phyloP scores from a whole-genome alignment of 495 filamentous ascomycete genomes.

The Lophiotrema nucula region DNA sequence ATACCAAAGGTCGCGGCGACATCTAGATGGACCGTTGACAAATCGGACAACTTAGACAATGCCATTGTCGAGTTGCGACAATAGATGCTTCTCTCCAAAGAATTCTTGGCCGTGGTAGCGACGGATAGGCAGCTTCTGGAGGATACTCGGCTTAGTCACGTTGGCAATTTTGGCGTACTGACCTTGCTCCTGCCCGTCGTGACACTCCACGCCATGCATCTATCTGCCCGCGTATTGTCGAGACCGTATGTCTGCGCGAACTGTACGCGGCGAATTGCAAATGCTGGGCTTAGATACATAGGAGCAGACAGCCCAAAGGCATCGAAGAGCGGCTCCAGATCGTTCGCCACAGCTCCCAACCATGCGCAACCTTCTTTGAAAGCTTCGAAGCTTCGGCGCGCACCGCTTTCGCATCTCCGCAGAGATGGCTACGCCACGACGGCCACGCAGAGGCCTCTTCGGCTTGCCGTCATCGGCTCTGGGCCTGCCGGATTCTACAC shows the following conservation, averaged over 20 bases:
- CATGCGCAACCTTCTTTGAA: no score
- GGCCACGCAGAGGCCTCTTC: conserved; percentile 53
- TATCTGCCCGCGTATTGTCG: background rate
- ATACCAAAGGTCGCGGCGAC: no score
- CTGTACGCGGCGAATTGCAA: conserved; percentile 12
- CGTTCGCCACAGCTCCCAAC: no score
- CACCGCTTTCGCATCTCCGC: no score
- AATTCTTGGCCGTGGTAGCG: no score
- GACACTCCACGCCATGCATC: conserved; percentile 9
- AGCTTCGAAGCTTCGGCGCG: no score
- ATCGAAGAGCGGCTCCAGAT: background rate
- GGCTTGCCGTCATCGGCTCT: conserved; percentile 87
- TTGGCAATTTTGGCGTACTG: background rate
- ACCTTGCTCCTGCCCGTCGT: background rate
- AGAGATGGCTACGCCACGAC: conserved; percentile 17
- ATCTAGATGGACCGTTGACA: no score
- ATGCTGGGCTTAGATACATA: background rate
- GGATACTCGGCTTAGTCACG: conserved; percentile 4
- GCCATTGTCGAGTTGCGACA: no score
- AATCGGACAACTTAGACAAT: no score
- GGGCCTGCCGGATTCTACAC: conserved; percentile 97
- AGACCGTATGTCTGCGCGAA: conserved; percentile 28
- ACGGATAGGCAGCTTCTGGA: background rate
- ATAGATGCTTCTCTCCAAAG: no score
- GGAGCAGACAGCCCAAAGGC: no score